Conservation (phyloP, 257 asterid species). For the Nicotiana undulata region DNA sequence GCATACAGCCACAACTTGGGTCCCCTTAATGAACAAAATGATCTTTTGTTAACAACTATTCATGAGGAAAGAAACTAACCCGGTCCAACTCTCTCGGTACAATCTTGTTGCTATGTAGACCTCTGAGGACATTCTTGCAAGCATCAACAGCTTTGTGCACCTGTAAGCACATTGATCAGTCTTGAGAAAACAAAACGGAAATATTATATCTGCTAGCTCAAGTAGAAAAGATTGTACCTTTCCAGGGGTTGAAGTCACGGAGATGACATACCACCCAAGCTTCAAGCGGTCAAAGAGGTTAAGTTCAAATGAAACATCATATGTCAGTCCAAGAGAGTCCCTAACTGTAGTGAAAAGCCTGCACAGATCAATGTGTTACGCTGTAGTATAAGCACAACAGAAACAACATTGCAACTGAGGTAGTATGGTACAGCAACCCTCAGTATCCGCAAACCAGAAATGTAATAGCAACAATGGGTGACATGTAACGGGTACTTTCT, state of each 20-base stretch:
- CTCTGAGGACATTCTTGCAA: slow-evolving; percentile 94
- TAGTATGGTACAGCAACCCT: not conserved
- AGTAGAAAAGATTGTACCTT: slow-evolving; percentile 46
- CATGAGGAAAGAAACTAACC: slow-evolving; percentile 48
- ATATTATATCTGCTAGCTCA: not conserved
- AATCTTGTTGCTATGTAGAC: slow-evolving; percentile 64
- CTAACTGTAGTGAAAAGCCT: slow-evolving; percentile 98
- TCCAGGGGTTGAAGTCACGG: slow-evolving; percentile 96
- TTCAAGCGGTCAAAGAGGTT: slow-evolving; percentile 92
- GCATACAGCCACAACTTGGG: no score
- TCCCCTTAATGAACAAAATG: not conserved
- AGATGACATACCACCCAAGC: slow-evolving; percentile 98
- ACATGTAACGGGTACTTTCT: not conserved
- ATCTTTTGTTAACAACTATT: not conserved
- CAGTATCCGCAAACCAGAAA: not conserved
- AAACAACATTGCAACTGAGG: not conserved
- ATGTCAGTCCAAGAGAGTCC: slow-evolving; percentile 97
- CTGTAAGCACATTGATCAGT: slow-evolving; percentile 29
- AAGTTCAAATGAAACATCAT: slow-evolving; percentile 94
- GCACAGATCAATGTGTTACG: slow-evolving; percentile 6
- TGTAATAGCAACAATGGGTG: not conserved
- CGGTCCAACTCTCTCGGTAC: slow-evolving; percentile 95
- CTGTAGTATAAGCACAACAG: not conserved
- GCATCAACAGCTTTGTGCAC: slow-evolving; percentile 99
- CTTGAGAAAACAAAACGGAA: slow-evolving; percentile 5